These are phyloP conservation scores for Colletotrichum aenigma DNA, from an alignment of 2,329 filamentous ascomycete species.

Conservation along the genomic window DNA sequence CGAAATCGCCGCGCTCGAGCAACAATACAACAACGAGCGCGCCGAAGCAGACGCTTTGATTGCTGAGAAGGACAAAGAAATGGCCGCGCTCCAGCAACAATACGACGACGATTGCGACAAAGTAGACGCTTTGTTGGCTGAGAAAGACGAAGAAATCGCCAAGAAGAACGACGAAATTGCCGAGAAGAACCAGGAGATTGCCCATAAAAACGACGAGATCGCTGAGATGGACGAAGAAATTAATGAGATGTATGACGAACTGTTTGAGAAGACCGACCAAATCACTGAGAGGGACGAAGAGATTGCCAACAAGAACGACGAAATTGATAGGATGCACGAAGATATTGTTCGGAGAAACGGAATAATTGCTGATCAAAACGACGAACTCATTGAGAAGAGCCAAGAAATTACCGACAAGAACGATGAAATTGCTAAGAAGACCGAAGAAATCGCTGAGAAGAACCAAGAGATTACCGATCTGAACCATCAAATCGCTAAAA, in stretches of 20 bases:
- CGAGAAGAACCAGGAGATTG: too few species aligned
- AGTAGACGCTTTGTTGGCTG: too few species aligned
- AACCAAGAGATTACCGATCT: too few species aligned
- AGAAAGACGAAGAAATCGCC: too few species aligned
- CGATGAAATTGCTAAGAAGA: neutral
- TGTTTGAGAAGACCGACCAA: neutral
- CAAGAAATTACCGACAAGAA: neutral
- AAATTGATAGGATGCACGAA: neutral
- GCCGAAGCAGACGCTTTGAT: neutral
- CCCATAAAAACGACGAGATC: too few species aligned
- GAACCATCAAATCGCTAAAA: too few species aligned
- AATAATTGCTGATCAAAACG: too few species aligned
- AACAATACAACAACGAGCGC: neutral
- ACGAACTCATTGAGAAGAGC: too few species aligned
- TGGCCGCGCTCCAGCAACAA: neutral
- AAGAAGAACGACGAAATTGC: too few species aligned
- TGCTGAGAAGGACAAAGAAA: neutral
- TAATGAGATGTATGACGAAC: neutral
- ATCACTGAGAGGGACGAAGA: neutral
- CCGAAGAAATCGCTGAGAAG: neutral
- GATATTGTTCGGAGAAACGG: too few species aligned
- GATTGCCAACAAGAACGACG: neutral
- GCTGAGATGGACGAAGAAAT: neutral
- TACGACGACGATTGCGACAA: too few species aligned
- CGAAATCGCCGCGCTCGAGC: neutral